Conservation (phyloP, 805 yeast species). For the Komagataella pastoris region DNA sequence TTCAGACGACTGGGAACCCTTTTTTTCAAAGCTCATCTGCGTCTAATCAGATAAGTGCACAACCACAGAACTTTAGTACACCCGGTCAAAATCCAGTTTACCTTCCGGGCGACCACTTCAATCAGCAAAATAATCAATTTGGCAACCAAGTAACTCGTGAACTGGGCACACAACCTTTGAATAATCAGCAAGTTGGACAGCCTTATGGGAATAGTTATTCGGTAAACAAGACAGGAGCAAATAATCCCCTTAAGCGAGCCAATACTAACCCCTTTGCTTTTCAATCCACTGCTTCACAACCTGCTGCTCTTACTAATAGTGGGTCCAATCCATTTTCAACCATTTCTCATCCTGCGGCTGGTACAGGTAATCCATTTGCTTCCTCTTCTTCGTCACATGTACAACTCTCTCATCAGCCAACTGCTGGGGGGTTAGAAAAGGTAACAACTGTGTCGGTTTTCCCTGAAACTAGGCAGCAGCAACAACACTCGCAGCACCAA, state of each 20-base stretch:
- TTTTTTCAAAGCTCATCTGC: background rate
- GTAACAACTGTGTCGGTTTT: slow-evolving; percentile 57
- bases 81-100: background rate
- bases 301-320: background rate
- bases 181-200: background rate
- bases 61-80: background rate
- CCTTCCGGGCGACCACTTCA: background rate
- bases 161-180: background rate
- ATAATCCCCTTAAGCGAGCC: slow-evolving; percentile 3
- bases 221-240: background rate
- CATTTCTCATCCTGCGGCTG: background rate
- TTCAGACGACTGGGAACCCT: background rate
- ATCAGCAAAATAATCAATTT: background rate
- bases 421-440: slow-evolving; percentile 64
- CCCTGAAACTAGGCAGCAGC: slow-evolving; percentile 36
- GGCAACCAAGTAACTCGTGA: background rate
- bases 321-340: background rate
- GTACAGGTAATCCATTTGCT: background rate
- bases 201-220: background rate
- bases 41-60: background rate
- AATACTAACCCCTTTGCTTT: slow-evolving; percentile 17
- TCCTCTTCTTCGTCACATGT: background rate
- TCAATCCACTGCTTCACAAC: background rate
- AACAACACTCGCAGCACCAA: slow-evolving; percentile 3
- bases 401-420: slow-evolving; percentile 33